These are phyloP conservation scores for Tricholoma sp. DNA, from an alignment of 768 basidiomycete species.

Conservation along the genomic window DNA sequence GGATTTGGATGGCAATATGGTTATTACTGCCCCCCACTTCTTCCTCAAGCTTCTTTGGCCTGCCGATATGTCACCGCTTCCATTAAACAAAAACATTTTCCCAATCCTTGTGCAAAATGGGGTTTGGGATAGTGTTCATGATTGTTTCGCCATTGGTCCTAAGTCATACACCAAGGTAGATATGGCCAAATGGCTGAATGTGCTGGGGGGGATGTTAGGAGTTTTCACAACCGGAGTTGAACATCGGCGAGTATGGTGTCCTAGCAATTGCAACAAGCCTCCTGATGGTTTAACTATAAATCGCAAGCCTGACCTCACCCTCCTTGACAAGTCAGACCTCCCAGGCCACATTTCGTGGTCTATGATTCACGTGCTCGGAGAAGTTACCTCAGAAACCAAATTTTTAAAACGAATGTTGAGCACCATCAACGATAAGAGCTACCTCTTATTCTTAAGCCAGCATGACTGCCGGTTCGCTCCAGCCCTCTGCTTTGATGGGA, in stretches of 20 bases:
- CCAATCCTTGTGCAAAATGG: too few species aligned
- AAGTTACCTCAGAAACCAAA: neutral
- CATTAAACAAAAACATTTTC: too few species aligned
- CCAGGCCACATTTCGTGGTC: neutral
- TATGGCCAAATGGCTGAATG: neutral
- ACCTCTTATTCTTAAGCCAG: neutral
- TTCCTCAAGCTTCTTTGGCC: neutral
- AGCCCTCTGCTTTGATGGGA: neutral
- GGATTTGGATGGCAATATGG: too few species aligned
- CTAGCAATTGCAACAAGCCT: neutral
- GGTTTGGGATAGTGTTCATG: too few species aligned
- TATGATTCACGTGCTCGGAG: neutral
- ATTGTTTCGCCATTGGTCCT: too few species aligned
- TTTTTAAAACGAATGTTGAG: neutral
- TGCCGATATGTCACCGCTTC: neutral
- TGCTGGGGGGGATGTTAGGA: neutral
- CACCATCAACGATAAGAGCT: neutral
- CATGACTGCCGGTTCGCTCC: neutral
- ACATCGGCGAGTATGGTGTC: neutral
- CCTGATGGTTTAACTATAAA: neutral
- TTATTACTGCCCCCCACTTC: neutral
- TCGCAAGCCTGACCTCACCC: neutral
- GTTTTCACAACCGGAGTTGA: too few species aligned
- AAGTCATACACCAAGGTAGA: neutral
- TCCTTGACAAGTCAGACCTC: neutral